These are phyloP conservation scores for Stagonosporopsis vannaccii DNA, from an alignment of 2,329 filamentous ascomycete genomes.

Conservation along the genomic window DNA sequence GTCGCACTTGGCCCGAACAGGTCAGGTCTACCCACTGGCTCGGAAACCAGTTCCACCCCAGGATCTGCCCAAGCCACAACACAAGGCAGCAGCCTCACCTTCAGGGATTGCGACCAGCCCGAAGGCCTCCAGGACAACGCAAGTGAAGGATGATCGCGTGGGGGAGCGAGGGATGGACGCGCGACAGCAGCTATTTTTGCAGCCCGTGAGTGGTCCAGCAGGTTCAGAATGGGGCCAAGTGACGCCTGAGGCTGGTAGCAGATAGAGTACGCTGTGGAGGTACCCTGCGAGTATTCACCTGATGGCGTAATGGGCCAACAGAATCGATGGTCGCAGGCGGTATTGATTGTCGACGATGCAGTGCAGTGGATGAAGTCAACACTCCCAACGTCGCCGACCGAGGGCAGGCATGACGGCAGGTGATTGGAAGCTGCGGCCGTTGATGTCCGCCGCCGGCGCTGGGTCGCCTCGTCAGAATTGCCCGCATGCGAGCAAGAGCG, in stretches of 20 bases:
- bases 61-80: conserved; percentile 19
- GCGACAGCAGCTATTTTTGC: conserved; percentile 11
- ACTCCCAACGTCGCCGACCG: conserved; percentile 11
- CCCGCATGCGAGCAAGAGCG: conserved; percentile 22
- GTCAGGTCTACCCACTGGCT: conserved; percentile 7
- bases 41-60: conserved; percentile 12
- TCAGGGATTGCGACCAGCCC: conserved; percentile 9
- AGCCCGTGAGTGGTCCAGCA: conserved; percentile 2
- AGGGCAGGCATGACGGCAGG: background rate
- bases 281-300: conserved; percentile 4
- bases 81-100: conserved; percentile 16
- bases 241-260: conserved; percentile 22
- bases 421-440: conserved; percentile 19
- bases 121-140: conserved; percentile 1
- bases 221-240: conserved; percentile 5
- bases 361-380: conserved; percentile 16
- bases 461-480: conserved; percentile 20
- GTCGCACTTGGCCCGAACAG: conserved; percentile 19
- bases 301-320: conserved; percentile 13
- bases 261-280: conserved; percentile 24
- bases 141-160: conserved; percentile 8
- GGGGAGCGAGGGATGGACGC: conserved; percentile 6
- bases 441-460: conserved; percentile 20
- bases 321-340: conserved; percentile 1
- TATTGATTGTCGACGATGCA: conserved; percentile 14